Conservation (phyloP, 2,329 filamentous ascomycete species). For the Colletotrichum sublineola region DNA sequence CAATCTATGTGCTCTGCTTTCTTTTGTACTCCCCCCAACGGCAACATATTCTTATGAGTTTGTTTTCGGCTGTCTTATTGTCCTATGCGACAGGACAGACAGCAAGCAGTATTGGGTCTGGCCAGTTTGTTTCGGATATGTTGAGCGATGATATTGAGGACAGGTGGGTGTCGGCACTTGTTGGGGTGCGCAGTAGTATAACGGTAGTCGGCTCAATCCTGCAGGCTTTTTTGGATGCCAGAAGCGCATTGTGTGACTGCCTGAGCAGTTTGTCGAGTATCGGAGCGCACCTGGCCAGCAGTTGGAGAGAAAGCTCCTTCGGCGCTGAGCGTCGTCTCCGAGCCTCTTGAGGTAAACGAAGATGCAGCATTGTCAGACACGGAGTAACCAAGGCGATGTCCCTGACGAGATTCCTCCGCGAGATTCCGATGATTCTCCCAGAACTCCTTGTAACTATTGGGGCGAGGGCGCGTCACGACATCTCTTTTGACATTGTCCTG, state of each 20-base stretch:
- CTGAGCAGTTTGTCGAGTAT: background rate
- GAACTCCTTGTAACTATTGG: constrained; percentile 3
- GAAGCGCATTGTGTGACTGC: too few species aligned
- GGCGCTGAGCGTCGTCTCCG: background rate
- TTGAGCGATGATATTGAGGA: background rate
- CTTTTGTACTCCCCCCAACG: background rate
- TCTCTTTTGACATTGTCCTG: background rate
- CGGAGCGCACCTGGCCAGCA: background rate
- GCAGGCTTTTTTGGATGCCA: too few species aligned
- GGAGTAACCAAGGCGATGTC: too few species aligned
- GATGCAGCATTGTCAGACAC: background rate
- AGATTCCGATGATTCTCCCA: background rate
- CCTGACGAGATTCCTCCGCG: too few species aligned
- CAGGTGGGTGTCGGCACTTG: too few species aligned
- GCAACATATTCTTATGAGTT: background rate
- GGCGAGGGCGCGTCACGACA: background rate
- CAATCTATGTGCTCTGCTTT: background rate
- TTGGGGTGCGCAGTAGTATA: background rate
- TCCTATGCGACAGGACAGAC: background rate
- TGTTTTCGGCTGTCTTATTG: background rate
- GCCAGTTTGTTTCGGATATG: background rate
- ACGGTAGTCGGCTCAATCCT: too few species aligned
- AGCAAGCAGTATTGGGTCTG: background rate
- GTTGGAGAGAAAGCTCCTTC: background rate
- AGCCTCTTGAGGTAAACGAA: background rate